Percentiles rank a stretch among this genome's conserved stretches.
Conservation (phyloP, 495 filamentous ascomycete species). For the Haplographium delicatum region DNA sequence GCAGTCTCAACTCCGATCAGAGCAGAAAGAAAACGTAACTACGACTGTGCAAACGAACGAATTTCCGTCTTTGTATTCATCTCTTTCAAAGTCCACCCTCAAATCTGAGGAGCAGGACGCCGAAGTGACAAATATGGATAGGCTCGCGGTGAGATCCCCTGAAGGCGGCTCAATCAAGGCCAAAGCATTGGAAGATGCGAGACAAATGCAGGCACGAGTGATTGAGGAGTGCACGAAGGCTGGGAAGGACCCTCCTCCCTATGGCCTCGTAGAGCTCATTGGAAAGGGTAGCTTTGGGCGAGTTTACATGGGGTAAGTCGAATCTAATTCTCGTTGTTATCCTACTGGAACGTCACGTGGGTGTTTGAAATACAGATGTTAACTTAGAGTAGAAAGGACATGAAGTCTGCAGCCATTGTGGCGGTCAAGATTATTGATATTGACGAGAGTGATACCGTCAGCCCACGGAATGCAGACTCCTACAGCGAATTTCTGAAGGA, state of each 20-base stretch:
- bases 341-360: too few species aligned
- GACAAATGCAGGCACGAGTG: slow-evolving; percentile 46
- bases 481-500: slow-evolving; percentile 86
- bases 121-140: slow-evolving; percentile 4
- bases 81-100: too few species aligned
- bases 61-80: too few species aligned
- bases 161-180: slow-evolving; percentile 11
- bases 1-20: too few species aligned
- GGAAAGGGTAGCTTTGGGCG: slow-evolving; percentile 95
- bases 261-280: slow-evolving; percentile 82
- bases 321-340: too few species aligned
- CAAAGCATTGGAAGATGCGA: slow-evolving; percentile 47
- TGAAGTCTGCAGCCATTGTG: slow-evolving; percentile 58
- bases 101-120: background rate
- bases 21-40: too few species aligned
- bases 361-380: slow-evolving; percentile 1
- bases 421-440: slow-evolving; percentile 96
- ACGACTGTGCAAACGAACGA: too few species aligned
- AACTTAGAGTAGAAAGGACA: slow-evolving; percentile 39
- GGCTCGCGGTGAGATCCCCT: background rate
- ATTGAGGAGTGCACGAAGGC: slow-evolving; percentile 42
- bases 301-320: slow-evolving; percentile 77
- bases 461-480: slow-evolving; percentile 69
- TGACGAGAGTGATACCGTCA: slow-evolving; percentile 74
- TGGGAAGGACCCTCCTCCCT: slow-evolving; percentile 47